Conservation (phyloP, 208 protist species). For the Acanthamoeba lenticulata region DNA sequence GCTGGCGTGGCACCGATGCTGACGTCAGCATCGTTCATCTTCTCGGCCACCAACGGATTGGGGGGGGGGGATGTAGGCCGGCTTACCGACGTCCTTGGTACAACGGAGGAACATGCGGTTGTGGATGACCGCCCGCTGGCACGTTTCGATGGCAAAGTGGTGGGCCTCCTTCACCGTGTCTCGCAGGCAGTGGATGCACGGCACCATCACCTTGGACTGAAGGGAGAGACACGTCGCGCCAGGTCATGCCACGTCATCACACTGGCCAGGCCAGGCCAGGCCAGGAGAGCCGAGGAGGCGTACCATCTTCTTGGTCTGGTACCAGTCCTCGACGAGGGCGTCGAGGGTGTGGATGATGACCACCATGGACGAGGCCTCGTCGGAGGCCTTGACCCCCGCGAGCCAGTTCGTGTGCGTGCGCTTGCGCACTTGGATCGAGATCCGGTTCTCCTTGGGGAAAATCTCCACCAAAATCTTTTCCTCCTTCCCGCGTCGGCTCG, state of each 20-base stretch:
- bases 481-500: neutral
- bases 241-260: no score
- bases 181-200: conserved; percentile 49
- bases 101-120: neutral
- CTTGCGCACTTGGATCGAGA: conserved; percentile 41
- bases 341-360: conserved; percentile 49
- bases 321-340: conserved; percentile 55
- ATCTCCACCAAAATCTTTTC: conserved; percentile 44
- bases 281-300: no score
- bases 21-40: no score
- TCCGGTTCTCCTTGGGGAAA: conserved; percentile 42
- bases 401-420: conserved; percentile 25
- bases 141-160: conserved; percentile 21
- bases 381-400: conserved; percentile 4
- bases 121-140: conserved; percentile 33
- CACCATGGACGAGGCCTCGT: conserved; percentile 32
- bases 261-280: no score
- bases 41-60: no score
- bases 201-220: conserved; percentile 36
- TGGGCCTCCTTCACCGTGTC: neutral
- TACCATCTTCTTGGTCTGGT: conserved; percentile 58
- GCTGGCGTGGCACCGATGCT: no score
- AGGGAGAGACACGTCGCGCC: no score
- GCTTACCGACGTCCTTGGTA: neutral
- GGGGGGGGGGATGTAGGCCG: no score